Percentiles rank a stretch among this genome's conserved stretches.
Conservation (phyloP, 495 filamentous ascomycete genomes). For the Staphylotrichum longicolle region DNA sequence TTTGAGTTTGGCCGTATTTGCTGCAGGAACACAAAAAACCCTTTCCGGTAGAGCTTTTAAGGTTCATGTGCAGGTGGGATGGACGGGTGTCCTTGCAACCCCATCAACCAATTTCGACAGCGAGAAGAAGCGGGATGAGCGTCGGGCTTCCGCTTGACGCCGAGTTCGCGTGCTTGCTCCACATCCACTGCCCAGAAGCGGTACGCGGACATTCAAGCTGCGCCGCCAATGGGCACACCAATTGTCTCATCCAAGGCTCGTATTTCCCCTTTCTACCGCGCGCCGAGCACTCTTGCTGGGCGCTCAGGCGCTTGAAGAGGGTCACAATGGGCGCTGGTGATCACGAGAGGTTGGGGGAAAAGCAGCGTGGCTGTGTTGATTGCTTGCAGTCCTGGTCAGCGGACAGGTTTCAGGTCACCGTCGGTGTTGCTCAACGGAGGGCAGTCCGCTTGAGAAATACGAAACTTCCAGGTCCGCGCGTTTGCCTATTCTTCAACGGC, state of each 20-base stretch:
- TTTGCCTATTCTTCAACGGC: not conserved
- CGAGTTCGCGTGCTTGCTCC: not conserved
- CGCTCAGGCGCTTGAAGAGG: not conserved
- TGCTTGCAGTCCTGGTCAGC: not conserved
- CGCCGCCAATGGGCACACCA: not conserved
- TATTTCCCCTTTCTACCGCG: not conserved
- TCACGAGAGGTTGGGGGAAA: too few relatives aligned
- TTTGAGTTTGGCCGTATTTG: too few relatives aligned
- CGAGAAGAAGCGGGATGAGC: too few relatives aligned
- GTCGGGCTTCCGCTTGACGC: too few relatives aligned
- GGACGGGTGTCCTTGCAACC: too few relatives aligned
- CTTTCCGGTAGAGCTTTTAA: too few relatives aligned
- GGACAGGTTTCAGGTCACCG: slow-evolving; percentile 10
- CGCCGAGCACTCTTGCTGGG: not conserved
- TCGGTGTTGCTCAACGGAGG: not conserved
- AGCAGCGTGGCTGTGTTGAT: too few relatives aligned
- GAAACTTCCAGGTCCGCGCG: not conserved
- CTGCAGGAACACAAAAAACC: too few relatives aligned
- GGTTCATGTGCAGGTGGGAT: too few relatives aligned
- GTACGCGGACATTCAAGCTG: not conserved
- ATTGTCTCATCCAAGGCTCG: slow-evolving; percentile 5
- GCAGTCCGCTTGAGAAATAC: not conserved
- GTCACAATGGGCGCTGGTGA: not conserved
- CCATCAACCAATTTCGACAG: too few relatives aligned
- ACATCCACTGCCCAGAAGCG: not conserved